phyloP scores from a whole-genome alignment of 2,329 filamentous ascomycete species.

The Monosporascus sp. region DNA sequence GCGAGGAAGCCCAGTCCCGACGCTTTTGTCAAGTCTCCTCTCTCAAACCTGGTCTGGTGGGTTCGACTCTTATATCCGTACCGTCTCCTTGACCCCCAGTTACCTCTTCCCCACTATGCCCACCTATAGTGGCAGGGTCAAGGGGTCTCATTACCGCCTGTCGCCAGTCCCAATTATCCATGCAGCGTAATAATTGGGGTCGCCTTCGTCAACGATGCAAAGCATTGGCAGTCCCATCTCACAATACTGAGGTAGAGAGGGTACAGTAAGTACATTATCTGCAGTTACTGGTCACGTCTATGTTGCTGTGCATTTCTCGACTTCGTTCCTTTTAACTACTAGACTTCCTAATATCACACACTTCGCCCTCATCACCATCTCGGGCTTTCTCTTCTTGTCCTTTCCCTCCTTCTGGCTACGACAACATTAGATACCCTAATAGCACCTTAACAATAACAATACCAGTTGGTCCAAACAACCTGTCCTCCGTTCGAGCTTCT shows the following conservation, averaged over 20 bases:
- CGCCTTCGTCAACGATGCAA: neutral
- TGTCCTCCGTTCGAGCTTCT: neutral
- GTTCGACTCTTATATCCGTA: neutral
- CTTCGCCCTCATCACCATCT: neutral
- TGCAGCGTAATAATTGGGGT: constrained; percentile 1
- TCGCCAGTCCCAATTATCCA: neutral
- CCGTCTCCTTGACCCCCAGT: neutral
- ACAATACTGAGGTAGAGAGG: neutral
- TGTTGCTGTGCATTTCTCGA: neutral
- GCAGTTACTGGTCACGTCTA: neutral
- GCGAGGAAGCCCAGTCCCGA: neutral
- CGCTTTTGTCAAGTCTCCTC: neutral
- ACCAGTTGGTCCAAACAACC: neutral
- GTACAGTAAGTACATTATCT: neutral
- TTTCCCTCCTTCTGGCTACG: neutral
- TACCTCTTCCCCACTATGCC: neutral
- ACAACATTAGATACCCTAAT: neutral
- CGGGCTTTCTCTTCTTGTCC: neutral
- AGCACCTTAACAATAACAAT: neutral
- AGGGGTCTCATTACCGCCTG: neutral
- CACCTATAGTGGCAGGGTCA: neutral
- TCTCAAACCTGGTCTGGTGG: neutral
- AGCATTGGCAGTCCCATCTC: neutral
- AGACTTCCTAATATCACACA: neutral
- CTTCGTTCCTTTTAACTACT: neutral